Conservation (phyloP, 2,329 filamentous ascomycete species). For the Ophiocordyceps robertsii region DNA sequence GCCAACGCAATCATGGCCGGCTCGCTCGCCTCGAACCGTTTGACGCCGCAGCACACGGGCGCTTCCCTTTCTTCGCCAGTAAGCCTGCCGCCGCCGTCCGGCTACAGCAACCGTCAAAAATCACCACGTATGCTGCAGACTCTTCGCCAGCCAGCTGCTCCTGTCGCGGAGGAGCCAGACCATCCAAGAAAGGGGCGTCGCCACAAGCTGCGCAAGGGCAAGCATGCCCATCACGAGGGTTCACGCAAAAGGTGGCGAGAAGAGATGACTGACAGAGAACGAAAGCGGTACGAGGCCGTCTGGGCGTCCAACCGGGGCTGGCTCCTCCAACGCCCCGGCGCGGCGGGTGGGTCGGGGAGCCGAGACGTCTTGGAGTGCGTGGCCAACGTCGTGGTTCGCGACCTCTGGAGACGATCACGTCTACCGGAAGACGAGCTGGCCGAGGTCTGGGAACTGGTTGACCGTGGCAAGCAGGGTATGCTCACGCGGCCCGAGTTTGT, state of each 20-base stretch:
- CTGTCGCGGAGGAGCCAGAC: slow-evolving; percentile 39
- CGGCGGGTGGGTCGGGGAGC: slow-evolving; percentile 5
- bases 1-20: slow-evolving; percentile 65
- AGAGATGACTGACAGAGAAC: slow-evolving; percentile 54
- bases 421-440: slow-evolving; percentile 55
- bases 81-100: slow-evolving; percentile 11
- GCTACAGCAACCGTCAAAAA: slow-evolving; percentile 27
- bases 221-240: slow-evolving; percentile 66
- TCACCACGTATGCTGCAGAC: slow-evolving; percentile 50
- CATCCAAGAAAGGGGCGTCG: slow-evolving; percentile 30
- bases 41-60: slow-evolving; percentile 25
- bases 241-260: slow-evolving; percentile 66
- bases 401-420: slow-evolving; percentile 63
- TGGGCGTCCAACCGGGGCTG: slow-evolving; percentile 71
- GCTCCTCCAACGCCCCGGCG: slow-evolving; percentile 19
- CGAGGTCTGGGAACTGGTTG: slow-evolving; percentile 67
- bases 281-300: slow-evolving; percentile 71
- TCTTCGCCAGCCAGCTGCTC: slow-evolving; percentile 41
- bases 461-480: slow-evolving; percentile 37
- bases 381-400: slow-evolving; percentile 53
- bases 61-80: slow-evolving; percentile 11
- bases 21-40: slow-evolving; percentile 53
- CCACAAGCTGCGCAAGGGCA: slow-evolving; percentile 38
- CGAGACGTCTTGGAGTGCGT: slow-evolving; percentile 36
- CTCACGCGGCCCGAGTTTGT: slow-evolving; percentile 62